A percentile compares a stretch with the other conserved stretches of the same genome.
Conservation (phyloP, 768 basidiomycete species). For the Paxillus involutus region DNA sequence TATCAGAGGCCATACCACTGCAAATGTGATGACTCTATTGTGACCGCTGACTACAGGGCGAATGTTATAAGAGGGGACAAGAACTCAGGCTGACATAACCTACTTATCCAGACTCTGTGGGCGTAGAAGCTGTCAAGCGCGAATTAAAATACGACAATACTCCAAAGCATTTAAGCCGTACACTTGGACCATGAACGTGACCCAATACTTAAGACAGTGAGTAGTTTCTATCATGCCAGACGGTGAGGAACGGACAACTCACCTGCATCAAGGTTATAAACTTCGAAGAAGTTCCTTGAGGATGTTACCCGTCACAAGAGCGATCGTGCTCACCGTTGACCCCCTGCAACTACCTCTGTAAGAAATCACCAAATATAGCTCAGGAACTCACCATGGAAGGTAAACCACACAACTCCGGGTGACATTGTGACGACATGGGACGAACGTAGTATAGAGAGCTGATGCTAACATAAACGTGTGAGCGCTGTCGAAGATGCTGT, state of each 20-base stretch:
- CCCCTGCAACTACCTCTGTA: neutral
- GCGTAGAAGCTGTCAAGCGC: conserved; percentile 18
- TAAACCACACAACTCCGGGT: neutral
- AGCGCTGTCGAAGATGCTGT: conserved; percentile 3
- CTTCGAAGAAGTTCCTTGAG: conserved; percentile 3
- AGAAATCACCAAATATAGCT: neutral
- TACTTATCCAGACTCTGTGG: conserved; percentile 1
- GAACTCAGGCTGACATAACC: too few species aligned
- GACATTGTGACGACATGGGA: neutral
- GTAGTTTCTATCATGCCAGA: neutral
- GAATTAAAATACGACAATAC: neutral
- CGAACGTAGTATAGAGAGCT: neutral
- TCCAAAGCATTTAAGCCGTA: neutral
- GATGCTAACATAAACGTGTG: neutral
- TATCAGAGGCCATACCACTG: conserved; percentile 12
- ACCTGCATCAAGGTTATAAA: neutral
- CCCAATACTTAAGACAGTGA: conserved; percentile 9
- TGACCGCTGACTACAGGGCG: too few species aligned
- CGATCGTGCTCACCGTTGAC: conserved; percentile 1
- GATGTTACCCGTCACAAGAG: neutral
- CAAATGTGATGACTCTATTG: conserved; percentile 4
- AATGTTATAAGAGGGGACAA: too few species aligned
- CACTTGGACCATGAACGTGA: conserved; percentile 23
- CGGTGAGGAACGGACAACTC: neutral
- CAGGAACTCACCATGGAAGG: neutral